phyloP scores from a whole-genome alignment of 2,329 filamentous ascomycete genomes.

The Scedosporium dehoogii region DNA sequence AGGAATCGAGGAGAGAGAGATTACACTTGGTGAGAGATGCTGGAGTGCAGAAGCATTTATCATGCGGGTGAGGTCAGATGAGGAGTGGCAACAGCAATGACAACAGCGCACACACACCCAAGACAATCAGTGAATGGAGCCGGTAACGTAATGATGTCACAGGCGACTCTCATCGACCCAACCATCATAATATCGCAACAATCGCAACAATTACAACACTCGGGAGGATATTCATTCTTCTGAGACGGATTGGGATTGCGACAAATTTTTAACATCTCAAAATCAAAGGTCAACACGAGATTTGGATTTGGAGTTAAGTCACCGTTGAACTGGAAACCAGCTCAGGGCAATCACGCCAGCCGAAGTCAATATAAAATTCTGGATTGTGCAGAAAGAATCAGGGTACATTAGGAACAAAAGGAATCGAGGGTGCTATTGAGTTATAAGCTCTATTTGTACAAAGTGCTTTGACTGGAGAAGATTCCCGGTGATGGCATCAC shows the following conservation, averaged over 20 bases:
- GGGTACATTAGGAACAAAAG: slow-evolving; percentile 33
- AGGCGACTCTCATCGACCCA: not conserved
- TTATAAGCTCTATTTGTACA: slow-evolving; percentile 55
- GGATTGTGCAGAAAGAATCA: not conserved
- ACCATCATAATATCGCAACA: not conserved
- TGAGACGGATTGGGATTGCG: no score
- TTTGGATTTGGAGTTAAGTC: no score
- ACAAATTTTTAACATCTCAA: no score
- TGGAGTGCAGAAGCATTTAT: no score
- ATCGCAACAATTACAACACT: not conserved
- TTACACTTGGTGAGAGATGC: no score
- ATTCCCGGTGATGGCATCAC: slow-evolving; percentile 24
- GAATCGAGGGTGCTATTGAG: slow-evolving; percentile 53
- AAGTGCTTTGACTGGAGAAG: slow-evolving; percentile 41
- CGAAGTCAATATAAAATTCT: no score
- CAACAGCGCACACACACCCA: no score
- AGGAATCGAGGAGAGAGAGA: no score
- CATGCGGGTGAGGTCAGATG: no score
- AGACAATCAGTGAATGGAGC: not conserved
- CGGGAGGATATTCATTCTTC: no score
- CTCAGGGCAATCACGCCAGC: not conserved
- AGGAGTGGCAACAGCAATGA: no score
- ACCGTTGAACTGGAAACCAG: not conserved
- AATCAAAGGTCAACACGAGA: no score
- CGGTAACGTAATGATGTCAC: not conserved